Percentiles rank a stretch among this genome's conserved stretches.
These are phyloP conservation scores for Citrus cavaleriei DNA, from an alignment of 345 rosid genomes.

Conservation along the genomic window DNA sequence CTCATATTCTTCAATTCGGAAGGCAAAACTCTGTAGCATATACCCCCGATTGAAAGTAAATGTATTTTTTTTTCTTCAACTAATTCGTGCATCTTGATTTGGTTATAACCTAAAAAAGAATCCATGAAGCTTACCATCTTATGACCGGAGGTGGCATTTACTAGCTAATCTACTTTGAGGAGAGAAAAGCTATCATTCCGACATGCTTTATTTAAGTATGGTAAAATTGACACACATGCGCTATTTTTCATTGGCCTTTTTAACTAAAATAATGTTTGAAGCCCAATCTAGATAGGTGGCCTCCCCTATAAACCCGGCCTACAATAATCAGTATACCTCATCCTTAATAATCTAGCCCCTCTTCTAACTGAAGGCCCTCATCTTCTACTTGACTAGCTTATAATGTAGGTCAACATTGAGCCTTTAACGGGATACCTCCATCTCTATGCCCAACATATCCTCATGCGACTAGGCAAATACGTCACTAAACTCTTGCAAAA, in stretches of 20 bases:
- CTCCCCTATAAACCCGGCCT: neutral
- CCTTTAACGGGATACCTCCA: too few relatives aligned
- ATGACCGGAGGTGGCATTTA: neutral
- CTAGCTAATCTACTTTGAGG: neutral
- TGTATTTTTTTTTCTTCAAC: too few relatives aligned
- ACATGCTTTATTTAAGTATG: too few relatives aligned
- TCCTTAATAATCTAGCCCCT: neutral
- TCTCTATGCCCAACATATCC: neutral
- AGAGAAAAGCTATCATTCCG: neutral
- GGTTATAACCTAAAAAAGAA: neutral
- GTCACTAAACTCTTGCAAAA: neutral
- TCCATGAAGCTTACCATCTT: neutral
- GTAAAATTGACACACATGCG: neutral
- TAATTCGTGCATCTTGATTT: neutral
- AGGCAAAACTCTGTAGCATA: too few relatives aligned
- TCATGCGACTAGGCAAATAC: neutral
- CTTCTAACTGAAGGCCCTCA: too few relatives aligned
- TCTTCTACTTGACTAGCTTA: neutral
- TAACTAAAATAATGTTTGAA: too few relatives aligned
- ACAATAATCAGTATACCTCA: neutral
- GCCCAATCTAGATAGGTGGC: neutral
- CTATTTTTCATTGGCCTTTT: neutral
- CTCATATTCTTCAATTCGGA: too few relatives aligned
- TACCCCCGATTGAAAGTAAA: neutral
- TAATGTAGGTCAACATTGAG: neutral